Percentiles rank a stretch among this genome's conserved stretches.
phyloP scores from a whole-genome alignment of 331 rosid genomes.

The Rhamnella rubrinervis region DNA sequence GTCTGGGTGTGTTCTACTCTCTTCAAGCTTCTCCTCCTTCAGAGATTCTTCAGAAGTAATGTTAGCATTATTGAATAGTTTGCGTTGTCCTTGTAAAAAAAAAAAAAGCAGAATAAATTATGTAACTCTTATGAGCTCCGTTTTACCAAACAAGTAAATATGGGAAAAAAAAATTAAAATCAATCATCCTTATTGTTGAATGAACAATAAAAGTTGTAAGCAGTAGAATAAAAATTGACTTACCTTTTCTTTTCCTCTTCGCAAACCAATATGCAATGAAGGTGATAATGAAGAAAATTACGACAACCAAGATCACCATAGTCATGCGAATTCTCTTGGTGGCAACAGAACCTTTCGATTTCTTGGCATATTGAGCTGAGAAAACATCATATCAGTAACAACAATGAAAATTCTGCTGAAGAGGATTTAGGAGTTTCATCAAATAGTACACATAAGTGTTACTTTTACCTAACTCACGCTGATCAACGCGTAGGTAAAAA shows the following conservation, averaged over 20 bases:
- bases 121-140: too few relatives aligned
- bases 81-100: conserved; percentile 11
- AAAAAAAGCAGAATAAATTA: background rate
- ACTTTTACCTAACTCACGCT: conserved; percentile 31
- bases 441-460: too few relatives aligned
- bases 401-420: background rate
- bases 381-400: background rate
- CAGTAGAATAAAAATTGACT: background rate
- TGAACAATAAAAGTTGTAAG: background rate
- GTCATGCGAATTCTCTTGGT: conserved; percentile 12
- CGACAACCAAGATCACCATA: background rate
- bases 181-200: too few relatives aligned
- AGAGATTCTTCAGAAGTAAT: background rate
- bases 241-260: conserved; percentile 17
- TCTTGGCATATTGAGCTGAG: conserved; percentile 27
- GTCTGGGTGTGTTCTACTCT: background rate
- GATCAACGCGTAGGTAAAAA: conserved; percentile 43
- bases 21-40: conserved; percentile 5
- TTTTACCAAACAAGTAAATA: too few relatives aligned
- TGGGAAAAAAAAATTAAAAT: too few relatives aligned
- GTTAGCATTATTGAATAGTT: conserved; percentile 9
- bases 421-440: too few relatives aligned
- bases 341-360: background rate
- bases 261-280: conserved; percentile 6
- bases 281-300: conserved; percentile 14